Base-by-base conservation (phyloP, 169 alveolate genomes). In the Cystoisospora suis region DNA sequence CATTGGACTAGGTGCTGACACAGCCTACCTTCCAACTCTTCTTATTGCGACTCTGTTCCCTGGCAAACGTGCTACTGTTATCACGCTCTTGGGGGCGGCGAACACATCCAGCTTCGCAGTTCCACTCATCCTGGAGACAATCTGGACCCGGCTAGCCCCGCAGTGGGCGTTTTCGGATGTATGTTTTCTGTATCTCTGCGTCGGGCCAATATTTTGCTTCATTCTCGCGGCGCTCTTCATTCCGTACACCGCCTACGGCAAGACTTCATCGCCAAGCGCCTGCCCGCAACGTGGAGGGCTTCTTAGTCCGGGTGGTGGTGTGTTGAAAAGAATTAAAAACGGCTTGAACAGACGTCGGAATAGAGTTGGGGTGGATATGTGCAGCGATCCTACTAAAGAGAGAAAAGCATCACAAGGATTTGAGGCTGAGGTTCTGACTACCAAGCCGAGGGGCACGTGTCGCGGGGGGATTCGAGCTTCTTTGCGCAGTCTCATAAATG, bases 61-160 rank as follows among this genome's bases (percentile, higher is more conserved):
- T 3, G 75, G 53, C 36, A 40, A 42, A 49, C 29, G 83, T n/a
- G 93, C 69, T 4, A 75, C 83, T 2, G 90, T 90, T 6, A 46
- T 90, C 36, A 36, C 93, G 3, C 59, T 90, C 29, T 20, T 90
- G 45, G 93, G 93, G 20, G 15, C 86, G 6, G 93, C 93, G 12
- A 59, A 53, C 56, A 58, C 93, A 23, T 72, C 93, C n/a, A 65
- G 88, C n/a, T 90, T 90, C 56, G 90, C 86, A 3, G 86, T 90
- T 17, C 93, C 93, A n/a, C 44, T 81, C 46, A 27, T 90, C 9
- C 47, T 90, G 44, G 90, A 85, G 79, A 32, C 20, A 3, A 2
- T 89, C 7, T 86, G 90, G 90, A 40, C 44, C 12, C 53, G 20
- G 47, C 3, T 27, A 6, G 34, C 20, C 65, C 56, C 69, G 12